These are phyloP conservation scores for Macrolepiota dolichaula DNA, from an alignment of 768 basidiomycete species.

Conservation along the genomic window DNA sequence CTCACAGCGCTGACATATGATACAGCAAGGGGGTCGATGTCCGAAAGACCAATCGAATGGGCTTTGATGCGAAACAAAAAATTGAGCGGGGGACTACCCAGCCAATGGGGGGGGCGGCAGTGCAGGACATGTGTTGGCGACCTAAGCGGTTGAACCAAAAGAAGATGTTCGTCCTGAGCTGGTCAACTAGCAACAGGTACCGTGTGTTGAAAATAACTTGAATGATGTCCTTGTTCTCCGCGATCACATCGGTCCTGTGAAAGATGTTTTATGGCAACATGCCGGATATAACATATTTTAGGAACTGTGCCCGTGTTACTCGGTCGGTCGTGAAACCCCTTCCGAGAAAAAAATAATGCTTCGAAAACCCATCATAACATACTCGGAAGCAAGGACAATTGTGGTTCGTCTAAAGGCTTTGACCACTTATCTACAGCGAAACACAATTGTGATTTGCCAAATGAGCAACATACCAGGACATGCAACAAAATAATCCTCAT, in stretches of 20 bases:
- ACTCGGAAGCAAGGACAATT: constrained; percentile 37
- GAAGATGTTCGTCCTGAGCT: too few species aligned
- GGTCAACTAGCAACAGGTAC: too few species aligned
- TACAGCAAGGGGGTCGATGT: background rate
- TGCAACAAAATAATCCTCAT: constrained; percentile 73
- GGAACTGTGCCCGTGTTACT: too few species aligned
- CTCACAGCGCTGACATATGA: background rate
- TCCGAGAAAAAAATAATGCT: background rate
- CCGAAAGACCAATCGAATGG: background rate
- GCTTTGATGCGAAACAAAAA: background rate
- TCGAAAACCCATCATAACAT: constrained; percentile 30
- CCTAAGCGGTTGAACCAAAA: too few species aligned
- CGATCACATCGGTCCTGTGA: too few species aligned
- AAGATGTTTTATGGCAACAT: too few species aligned
- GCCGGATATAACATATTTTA: too few species aligned
- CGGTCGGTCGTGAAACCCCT: too few species aligned
- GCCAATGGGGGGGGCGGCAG: background rate
- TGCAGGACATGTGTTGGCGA: too few species aligned
- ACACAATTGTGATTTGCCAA: background rate
- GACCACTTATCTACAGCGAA: constrained; percentile 47
- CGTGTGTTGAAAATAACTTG: too few species aligned
- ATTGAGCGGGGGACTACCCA: background rate
- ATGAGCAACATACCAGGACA: constrained; percentile 60
- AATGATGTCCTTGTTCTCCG: too few species aligned
- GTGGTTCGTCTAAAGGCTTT: constrained; percentile 38